Conservation (phyloP, 176 grass and related monocot species). For the Bothriochloa decipiens region DNA sequence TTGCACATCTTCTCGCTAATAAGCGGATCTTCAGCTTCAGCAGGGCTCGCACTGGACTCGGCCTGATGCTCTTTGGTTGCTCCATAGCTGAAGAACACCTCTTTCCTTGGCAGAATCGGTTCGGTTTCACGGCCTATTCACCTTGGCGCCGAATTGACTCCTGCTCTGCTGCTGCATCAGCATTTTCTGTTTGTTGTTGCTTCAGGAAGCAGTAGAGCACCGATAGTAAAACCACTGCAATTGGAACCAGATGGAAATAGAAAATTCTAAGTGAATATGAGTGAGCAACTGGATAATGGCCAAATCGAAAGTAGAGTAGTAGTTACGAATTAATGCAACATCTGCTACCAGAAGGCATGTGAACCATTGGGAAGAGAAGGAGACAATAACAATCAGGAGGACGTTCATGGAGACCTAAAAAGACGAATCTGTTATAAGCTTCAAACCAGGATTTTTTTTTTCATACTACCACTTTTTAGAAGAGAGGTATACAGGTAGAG, state of each 20-base stretch:
- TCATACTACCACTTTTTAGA: too few relatives aligned
- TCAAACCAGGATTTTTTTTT: background rate
- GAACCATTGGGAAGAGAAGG: background rate
- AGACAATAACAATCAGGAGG: too few relatives aligned
- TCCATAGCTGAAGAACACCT: constrained; percentile 3
- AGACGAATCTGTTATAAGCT: background rate
- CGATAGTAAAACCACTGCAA: background rate
- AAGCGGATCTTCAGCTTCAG: background rate
- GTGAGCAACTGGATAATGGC: too few relatives aligned
- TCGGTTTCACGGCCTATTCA: background rate
- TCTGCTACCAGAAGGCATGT: background rate
- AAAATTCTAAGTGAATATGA: background rate
- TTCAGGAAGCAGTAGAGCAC: constrained; percentile 23
- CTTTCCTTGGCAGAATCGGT: constrained; percentile 5
- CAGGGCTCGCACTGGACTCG: background rate
- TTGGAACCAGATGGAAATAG: background rate
- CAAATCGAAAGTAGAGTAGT: background rate
- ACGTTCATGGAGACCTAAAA: too few relatives aligned
- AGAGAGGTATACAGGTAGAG: too few relatives aligned
- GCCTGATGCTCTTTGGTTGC: constrained; percentile 6
- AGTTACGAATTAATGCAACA: background rate
- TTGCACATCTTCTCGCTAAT: background rate
- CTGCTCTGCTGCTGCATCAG: background rate
- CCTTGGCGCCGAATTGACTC: background rate
- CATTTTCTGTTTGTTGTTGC: background rate